phyloP scores from a whole-genome alignment of 257 asterid species.

The Anisodus tanguticus region DNA sequence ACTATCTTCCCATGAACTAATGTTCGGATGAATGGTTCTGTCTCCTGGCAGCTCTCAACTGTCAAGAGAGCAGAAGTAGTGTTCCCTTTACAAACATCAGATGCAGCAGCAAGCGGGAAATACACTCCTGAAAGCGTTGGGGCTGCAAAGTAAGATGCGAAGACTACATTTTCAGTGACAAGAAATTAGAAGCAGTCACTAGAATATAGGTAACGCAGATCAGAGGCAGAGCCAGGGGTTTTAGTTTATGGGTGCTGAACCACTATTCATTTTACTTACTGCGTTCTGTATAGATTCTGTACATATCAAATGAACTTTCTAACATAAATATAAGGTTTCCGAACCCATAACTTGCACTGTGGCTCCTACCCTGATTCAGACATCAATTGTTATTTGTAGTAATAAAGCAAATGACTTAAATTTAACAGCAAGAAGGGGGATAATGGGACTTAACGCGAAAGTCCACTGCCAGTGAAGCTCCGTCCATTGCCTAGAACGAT shows the following conservation, averaged over 20 bases:
- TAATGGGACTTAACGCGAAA: conserved; percentile 52
- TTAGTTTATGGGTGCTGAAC: too few relatives aligned
- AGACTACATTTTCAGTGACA: neutral
- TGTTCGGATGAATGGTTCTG: conserved; percentile 50
- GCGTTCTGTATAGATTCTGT: too few relatives aligned
- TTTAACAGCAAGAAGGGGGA: neutral
- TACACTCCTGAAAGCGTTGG: conserved; percentile 54
- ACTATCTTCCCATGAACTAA: conserved; percentile 65
- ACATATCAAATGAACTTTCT: too few relatives aligned
- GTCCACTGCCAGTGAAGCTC: conserved; percentile 53
- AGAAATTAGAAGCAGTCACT: neutral
- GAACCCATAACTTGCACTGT: too few relatives aligned
- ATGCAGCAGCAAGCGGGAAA: conserved; percentile 64
- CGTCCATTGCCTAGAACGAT: conserved; percentile 57
- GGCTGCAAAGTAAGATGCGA: conserved; percentile 47
- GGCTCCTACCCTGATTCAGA: neutral
- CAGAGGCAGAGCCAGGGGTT: too few relatives aligned
- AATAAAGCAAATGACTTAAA: neutral
- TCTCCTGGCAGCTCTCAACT: conserved; percentile 61
- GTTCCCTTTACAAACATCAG: conserved; percentile 59
- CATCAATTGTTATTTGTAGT: neutral
- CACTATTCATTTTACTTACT: too few relatives aligned
- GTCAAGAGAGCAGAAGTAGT: conserved; percentile 47
- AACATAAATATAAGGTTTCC: too few relatives aligned
- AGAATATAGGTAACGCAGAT: neutral